Conservation (phyloP, 225 moss, liverwort and hornwort species). For the Rhytidiadelphus loreus region DNA sequence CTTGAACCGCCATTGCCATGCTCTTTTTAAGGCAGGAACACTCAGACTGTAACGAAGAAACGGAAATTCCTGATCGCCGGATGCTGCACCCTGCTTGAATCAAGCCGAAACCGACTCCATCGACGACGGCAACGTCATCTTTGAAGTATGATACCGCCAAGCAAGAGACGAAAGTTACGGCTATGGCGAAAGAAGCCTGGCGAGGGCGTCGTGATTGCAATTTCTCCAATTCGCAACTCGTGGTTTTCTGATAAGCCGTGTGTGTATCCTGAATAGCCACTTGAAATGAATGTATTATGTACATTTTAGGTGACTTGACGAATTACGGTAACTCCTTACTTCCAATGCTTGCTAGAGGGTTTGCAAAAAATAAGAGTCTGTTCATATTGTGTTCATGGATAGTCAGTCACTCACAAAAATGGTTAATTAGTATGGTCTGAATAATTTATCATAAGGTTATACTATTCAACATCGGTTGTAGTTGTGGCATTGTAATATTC, state of each 20-base stretch:
- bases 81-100: neutral
- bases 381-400: neutral
- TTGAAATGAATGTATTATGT: neutral
- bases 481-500: neutral
- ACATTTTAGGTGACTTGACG: neutral
- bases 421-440: neutral
- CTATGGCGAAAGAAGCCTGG: neutral
- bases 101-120: neutral
- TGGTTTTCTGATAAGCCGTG: neutral
- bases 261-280: neutral
- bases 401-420: neutral
- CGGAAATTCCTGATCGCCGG: neutral
- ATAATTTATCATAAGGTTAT: neutral
- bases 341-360: neutral
- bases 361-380: neutral
- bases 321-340: neutral
- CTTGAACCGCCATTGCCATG: neutral
- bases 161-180: neutral
- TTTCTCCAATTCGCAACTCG: neutral
- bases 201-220: neutral
- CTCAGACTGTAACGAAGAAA: neutral
- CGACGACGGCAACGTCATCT: neutral
- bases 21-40: neutral
- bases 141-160: neutral
- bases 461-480: fast-evolving